Base-by-base conservation (phyloP, 805 yeast species). In the Wickerhamomyces hampshirensis region DNA sequence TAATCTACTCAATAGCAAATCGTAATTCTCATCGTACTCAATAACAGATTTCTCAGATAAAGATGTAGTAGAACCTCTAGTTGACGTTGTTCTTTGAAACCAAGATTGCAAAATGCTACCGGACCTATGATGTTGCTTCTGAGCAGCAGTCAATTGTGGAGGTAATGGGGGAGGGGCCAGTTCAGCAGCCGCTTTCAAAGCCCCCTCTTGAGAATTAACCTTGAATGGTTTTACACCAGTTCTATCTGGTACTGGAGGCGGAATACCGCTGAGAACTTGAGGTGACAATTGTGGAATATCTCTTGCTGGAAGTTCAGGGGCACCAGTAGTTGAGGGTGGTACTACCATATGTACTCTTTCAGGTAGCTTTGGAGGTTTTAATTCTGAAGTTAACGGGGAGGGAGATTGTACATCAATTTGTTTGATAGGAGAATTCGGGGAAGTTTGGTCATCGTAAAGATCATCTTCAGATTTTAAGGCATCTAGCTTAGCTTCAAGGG, bases 1-100 rank as follows among this genome's bases (percentile, higher is more conserved):
- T 34, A 72, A 71, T 42, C 86, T 71, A 32, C 77, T 70, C 31
- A 77, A 69, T 26, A 85, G 64, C 42, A 86, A 64, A 52, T 75
- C 83, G 43, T 76, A 70, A 39, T 73, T 71, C 26, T 71, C 66
- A 40, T 60, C 35, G 58, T 51, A 44, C 2, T 43, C 50, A 7
- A 44, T 35, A 5, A 26, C 29, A 8, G 35, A 60, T 31, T 34
- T 49, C 23, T 47, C 51, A 8, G 49, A 43, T 2, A 40, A 12
- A 5, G 55, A 46, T 2, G 16, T 34, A 3, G 29, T 18, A 10
- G 48, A 35, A 5, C 38, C 29, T n/a, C 35, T 27, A 5, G 43
- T 29, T 8, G 44, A 32, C 1, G 47, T 33, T 12, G 38, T 28
- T 23, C 46, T 45, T 8, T 39, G 34, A 28, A 50, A 47, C 58